Evolutionary conservation across 176 grass and related monocot genomes (phyloP).

Genomic region (bread wheat (Triticum aestivum)): DNA sequence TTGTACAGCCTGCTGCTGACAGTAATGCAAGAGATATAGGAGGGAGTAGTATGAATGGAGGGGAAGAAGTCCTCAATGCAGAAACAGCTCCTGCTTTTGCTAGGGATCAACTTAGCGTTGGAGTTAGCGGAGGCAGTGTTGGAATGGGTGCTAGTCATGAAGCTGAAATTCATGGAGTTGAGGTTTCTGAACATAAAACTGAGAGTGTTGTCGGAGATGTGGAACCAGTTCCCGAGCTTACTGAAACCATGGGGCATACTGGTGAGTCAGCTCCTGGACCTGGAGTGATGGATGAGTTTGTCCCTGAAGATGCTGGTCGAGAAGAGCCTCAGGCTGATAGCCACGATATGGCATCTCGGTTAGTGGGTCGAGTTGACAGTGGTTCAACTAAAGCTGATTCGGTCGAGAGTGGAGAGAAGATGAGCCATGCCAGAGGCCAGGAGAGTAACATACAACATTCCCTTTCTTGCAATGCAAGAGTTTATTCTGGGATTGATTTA

Average conservation of each 20-base stretch:
- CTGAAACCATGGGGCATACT: slow-evolving; percentile 80
- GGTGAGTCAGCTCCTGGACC: slow-evolving; percentile 91
- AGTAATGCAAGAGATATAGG: slow-evolving; percentile 90
- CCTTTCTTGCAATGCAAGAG: slow-evolving; percentile 92
- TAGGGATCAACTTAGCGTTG: slow-evolving; percentile 83
- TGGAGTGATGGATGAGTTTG: slow-evolving; percentile 82
- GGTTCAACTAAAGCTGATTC: slow-evolving; percentile 93
- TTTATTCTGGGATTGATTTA: slow-evolving; percentile 81
- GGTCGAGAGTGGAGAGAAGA: slow-evolving; percentile 83
- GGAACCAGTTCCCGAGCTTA: slow-evolving; percentile 83
- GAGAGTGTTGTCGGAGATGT: slow-evolving; percentile 79
- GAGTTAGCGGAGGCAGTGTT: slow-evolving; percentile 93
- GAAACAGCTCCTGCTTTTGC: slow-evolving; percentile 65
- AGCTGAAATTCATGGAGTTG: slow-evolving; percentile 94
- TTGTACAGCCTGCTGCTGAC: slow-evolving; percentile 72
- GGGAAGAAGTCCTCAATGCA: slow-evolving; percentile 96
- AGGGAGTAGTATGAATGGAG: slow-evolving; percentile 91
- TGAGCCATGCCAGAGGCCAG: slow-evolving; percentile 55
- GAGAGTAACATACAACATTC: slow-evolving; percentile 77
- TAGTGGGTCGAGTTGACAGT: slow-evolving; percentile 80
- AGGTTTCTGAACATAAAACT: slow-evolving; percentile 84
- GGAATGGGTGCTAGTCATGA: slow-evolving; percentile 98
- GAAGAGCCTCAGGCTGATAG: slow-evolving; percentile 81
- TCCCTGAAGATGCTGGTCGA: slow-evolving; percentile 56
- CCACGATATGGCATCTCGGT: slow-evolving; percentile 89